These are phyloP conservation scores for Coccomyxa subellipsoidea DNA, from an alignment of 163 green algal species.

Conservation along the genomic window DNA sequence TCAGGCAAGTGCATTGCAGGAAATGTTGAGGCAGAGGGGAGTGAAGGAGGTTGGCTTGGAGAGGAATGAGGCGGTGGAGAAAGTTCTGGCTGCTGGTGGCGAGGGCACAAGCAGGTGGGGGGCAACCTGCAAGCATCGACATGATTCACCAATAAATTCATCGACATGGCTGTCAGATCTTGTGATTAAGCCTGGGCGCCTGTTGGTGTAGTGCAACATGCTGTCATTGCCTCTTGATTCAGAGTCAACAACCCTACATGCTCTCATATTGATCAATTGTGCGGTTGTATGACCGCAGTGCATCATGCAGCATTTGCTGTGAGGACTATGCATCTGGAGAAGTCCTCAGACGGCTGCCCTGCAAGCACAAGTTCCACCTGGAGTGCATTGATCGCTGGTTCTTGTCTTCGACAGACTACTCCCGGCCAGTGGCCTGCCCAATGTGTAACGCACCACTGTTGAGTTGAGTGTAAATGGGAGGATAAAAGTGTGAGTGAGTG, in stretches of 20 bases:
- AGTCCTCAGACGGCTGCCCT: constrained; percentile 30
- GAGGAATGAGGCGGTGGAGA: constrained; percentile 1
- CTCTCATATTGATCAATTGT: neutral
- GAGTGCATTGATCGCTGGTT: constrained; percentile 78
- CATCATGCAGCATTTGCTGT: constrained; percentile 63
- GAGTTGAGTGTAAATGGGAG: neutral
- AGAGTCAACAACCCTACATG: too few relatives aligned
- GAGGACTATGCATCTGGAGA: constrained; percentile 56
- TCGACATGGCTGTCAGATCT: too few relatives aligned
- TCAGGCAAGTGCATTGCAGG: too few relatives aligned
- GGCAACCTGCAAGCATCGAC: too few relatives aligned
- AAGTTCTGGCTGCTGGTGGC: neutral
- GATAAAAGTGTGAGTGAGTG: too few relatives aligned
- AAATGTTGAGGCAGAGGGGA: neutral
- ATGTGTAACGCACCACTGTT: constrained; percentile 49
- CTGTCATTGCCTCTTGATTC: too few relatives aligned
- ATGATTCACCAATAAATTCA: too few relatives aligned
- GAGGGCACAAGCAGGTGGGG: neutral
- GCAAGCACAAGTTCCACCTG: constrained; percentile 72
- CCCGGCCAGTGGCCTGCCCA: constrained; percentile 48
- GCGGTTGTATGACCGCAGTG: neutral
- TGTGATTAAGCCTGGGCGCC: too few relatives aligned
- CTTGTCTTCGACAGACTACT: constrained; percentile 54
- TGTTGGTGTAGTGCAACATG: too few relatives aligned
- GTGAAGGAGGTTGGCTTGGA: neutral